A percentile compares a stretch with the other conserved stretches of the same genome.
Conservation (phyloP, 129 eudicot genomes). For the Saposhnikovia divaricata region DNA sequence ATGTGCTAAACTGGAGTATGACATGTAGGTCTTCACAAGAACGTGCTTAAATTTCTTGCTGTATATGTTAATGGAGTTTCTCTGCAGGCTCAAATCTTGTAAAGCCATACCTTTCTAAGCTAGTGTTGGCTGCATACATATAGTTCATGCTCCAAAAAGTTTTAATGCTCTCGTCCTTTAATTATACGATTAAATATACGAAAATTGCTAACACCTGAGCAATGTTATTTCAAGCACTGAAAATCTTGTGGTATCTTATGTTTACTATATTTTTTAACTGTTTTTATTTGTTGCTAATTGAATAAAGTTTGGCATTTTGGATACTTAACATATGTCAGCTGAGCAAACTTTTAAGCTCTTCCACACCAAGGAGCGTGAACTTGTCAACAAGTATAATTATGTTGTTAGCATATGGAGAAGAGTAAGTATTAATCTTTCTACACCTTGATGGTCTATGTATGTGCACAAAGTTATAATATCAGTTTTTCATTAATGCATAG, state of each 20-base stretch:
- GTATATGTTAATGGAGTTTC: neutral
- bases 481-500: neutral
- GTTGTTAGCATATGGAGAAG: constrained; percentile 89
- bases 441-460: constrained; percentile 6
- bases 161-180: neutral
- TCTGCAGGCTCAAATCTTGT: neutral
- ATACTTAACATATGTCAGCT: constrained; percentile 55
- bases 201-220: neutral
- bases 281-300: neutral
- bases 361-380: constrained; percentile 60
- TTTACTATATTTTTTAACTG: neutral
- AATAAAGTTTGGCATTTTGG: constrained; percentile 14
- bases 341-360: constrained; percentile 79
- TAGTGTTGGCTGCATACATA: neutral
- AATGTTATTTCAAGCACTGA: neutral
- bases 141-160: neutral
- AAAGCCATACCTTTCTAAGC: neutral
- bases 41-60: neutral
- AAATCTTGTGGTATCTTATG: neutral
- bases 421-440: constrained; percentile 37
- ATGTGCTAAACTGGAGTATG: neutral
- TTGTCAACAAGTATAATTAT: constrained; percentile 80
- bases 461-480: neutral
- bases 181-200: neutral
- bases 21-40: neutral